These are phyloP conservation scores for Galerina sulciceps DNA, from an alignment of 768 basidiomycete species.

Conservation along the genomic window DNA sequence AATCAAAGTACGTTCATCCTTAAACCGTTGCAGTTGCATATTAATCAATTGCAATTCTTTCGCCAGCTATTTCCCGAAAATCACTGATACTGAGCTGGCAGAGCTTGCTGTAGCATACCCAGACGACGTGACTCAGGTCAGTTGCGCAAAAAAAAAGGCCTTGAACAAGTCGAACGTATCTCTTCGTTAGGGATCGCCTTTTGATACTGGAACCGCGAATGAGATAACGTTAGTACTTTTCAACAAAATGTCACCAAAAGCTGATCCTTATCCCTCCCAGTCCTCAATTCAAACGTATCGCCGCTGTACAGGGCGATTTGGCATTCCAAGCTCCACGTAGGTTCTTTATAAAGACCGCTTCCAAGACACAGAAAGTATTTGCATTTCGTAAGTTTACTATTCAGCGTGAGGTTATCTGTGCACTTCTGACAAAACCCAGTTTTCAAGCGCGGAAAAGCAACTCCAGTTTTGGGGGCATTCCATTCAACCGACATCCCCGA, in stretches of 20 bases:
- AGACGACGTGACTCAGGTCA: background rate
- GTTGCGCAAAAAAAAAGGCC: too few relatives aligned
- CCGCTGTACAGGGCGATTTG: slow-evolving; percentile 2
- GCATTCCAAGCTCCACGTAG: too few relatives aligned
- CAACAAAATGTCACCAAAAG: too few relatives aligned
- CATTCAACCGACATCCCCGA: slow-evolving; percentile 19
- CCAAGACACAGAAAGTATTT: too few relatives aligned
- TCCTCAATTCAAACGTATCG: slow-evolving; percentile 44
- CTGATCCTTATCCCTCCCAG: slow-evolving; percentile 15
- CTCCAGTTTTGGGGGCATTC: slow-evolving; percentile 27
- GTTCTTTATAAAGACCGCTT: too few relatives aligned
- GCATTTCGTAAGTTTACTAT: too few relatives aligned
- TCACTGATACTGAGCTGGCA: background rate
- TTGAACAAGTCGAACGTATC: background rate
- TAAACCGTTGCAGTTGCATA: too few relatives aligned
- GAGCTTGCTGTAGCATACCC: background rate
- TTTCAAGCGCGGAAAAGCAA: slow-evolving; percentile 33
- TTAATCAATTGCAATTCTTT: background rate
- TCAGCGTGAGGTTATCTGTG: too few relatives aligned
- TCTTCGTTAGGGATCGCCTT: slow-evolving; percentile 25
- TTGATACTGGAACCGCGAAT: slow-evolving; percentile 26
- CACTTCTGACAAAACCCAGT: slow-evolving; percentile 27
- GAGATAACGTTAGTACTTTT: slow-evolving; percentile 22
- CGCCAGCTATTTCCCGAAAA: background rate
- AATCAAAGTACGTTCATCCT: slow-evolving; percentile 21